A percentile compares a stretch with the other conserved stretches of the same genome.
Evolutionary conservation across 352 stramenopile genomes (phyloP).

Genomic region (Globisporangium cederbergense): DNA sequence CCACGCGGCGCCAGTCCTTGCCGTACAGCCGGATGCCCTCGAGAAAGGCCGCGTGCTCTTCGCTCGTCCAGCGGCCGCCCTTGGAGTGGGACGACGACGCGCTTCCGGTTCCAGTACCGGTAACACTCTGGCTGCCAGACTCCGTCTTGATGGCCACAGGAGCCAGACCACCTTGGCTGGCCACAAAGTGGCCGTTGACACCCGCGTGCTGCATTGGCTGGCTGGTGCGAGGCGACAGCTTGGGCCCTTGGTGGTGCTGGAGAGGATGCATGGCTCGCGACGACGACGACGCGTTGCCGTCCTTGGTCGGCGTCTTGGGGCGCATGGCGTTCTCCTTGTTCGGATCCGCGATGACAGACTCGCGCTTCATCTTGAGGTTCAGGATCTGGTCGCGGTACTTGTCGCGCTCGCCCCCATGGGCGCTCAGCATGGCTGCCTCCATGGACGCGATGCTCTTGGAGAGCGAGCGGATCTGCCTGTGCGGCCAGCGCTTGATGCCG

Average conservation of each 20-base stretch:
- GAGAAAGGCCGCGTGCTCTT: constrained; percentile 84
- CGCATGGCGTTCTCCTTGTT: constrained; percentile 74
- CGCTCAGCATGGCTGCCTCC: constrained; percentile 85
- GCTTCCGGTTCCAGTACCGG: background rate
- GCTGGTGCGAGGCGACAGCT: constrained; percentile 25
- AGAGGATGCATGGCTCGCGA: constrained; percentile 1
- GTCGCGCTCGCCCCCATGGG: constrained; percentile 69
- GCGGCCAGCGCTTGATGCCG: constrained; percentile 68
- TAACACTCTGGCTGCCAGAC: background rate
- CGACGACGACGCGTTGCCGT: background rate
- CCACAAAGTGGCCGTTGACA: background rate
- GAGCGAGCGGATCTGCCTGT: constrained; percentile 72
- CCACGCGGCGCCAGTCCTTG: constrained; percentile 84
- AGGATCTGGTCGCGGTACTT: constrained; percentile 86
- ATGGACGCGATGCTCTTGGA: constrained; percentile 88
- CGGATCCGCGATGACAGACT: constrained; percentile 81
- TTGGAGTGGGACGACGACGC: constrained; percentile 39
- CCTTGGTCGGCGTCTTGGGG: constrained; percentile 36
- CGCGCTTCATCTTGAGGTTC: constrained; percentile 80
- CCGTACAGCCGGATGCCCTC: constrained; percentile 85
- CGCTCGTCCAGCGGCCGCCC: constrained; percentile 83
- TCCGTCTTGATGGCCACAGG: constrained; percentile 19
- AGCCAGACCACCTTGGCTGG: background rate
- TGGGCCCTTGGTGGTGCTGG: constrained; percentile 10
- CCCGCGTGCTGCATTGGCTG: constrained; percentile 10